phyloP scores from a whole-genome alignment of 169 alveolate species.

The Cryptosporidium andersoni region DNA sequence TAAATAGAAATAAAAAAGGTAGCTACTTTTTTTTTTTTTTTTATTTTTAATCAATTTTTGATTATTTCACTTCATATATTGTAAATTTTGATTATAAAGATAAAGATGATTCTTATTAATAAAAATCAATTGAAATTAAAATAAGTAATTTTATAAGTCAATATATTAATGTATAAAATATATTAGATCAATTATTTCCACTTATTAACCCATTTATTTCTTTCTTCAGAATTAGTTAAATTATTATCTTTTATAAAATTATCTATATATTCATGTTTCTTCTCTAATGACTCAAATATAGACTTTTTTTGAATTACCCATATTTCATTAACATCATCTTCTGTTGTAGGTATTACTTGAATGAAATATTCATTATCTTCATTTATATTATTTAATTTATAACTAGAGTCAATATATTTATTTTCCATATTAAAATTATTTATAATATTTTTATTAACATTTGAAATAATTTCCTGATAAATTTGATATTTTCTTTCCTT shows the following conservation, averaged over 20 bases:
- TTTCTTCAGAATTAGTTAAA: neutral
- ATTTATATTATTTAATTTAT: neutral
- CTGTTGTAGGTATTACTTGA: conserved; percentile 29
- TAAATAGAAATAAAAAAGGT: no score
- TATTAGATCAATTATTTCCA: no score
- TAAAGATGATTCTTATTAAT: no score
- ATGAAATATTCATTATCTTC: neutral
- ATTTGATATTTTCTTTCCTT: conserved; percentile 13
- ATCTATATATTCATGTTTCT: neutral
- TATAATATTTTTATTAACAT: neutral
- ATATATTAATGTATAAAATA: no score
- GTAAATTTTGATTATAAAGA: no score
- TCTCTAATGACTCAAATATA: neutral
- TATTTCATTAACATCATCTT: conserved; percentile 60
- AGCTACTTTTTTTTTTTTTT: no score
- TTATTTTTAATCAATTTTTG: no score
- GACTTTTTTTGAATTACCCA: conserved; percentile 51
- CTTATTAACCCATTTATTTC: no score
- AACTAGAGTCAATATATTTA: neutral
- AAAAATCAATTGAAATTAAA: no score
- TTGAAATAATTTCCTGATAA: neutral
- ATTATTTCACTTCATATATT: no score
- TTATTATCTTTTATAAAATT: conserved; percentile 15
- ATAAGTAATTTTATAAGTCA: no score
- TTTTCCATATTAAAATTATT: neutral